These are phyloP conservation scores for Schrenkiella parvula DNA, from an alignment of 345 rosid genomes.

Conservation along the genomic window DNA sequence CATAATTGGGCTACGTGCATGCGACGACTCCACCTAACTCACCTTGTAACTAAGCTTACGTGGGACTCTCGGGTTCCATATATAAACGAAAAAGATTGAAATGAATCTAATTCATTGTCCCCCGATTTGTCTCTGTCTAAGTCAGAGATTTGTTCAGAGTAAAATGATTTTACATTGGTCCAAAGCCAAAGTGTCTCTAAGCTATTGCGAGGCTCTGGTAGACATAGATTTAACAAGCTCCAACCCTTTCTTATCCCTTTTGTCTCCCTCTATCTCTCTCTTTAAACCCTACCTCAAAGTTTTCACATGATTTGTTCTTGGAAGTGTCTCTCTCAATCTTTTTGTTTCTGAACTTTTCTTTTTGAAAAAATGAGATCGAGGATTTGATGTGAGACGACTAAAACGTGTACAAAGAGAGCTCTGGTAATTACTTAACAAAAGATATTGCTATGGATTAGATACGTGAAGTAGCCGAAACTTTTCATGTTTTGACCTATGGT, in stretches of 20 bases:
- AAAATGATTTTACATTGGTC: slow-evolving; percentile 19
- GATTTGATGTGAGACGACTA: slow-evolving; percentile 10
- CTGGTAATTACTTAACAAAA: background rate
- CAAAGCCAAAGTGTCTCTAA: slow-evolving; percentile 19
- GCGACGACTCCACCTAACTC: slow-evolving; percentile 25
- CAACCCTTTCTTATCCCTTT: slow-evolving; percentile 33
- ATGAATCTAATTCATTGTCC: slow-evolving; percentile 25
- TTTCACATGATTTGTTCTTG: slow-evolving; percentile 32
- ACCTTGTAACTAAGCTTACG: slow-evolving; percentile 13
- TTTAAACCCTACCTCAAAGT: slow-evolving; percentile 1
- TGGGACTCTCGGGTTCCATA: slow-evolving; percentile 28
- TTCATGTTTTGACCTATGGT: background rate
- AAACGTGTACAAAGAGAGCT: slow-evolving; percentile 20
- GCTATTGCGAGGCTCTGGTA: slow-evolving; percentile 4
- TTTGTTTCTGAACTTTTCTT: background rate
- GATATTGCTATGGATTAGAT: slow-evolving; percentile 15
- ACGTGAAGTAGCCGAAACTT: slow-evolving; percentile 18
- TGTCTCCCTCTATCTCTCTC: slow-evolving; percentile 15
- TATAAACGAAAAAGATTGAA: slow-evolving; percentile 17
- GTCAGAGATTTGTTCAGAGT: slow-evolving; percentile 17
- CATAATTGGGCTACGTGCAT: slow-evolving; percentile 15
- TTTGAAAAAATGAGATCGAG: background rate
- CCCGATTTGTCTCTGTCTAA: slow-evolving; percentile 28
- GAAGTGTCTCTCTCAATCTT: slow-evolving; percentile 23
- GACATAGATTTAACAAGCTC: slow-evolving; percentile 30